Evolutionary conservation across 1,284 basidiomycete genomes (phyloP).

Genomic region (Anthracocystis panici-leucophaei): DNA sequence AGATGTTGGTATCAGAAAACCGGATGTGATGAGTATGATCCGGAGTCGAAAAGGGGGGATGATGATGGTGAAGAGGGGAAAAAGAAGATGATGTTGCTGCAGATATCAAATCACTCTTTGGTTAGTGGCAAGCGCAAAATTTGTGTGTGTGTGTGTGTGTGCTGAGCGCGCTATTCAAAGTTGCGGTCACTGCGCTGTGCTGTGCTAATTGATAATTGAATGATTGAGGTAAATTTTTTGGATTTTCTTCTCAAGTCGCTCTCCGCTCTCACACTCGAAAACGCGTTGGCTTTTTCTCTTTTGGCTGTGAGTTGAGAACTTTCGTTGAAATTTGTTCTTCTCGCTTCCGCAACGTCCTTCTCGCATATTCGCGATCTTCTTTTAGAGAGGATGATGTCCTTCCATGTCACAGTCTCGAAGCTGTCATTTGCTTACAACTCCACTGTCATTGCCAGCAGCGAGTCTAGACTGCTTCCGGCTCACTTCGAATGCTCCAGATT

Average conservation of each 20-base stretch:
- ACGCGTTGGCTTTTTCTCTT: no score
- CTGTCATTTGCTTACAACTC: not conserved
- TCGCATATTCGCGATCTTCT: slow-evolving; percentile 37
- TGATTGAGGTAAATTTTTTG: slow-evolving; percentile 13
- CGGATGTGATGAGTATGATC: slow-evolving; percentile 10
- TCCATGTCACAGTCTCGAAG: not conserved
- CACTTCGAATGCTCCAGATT: no score
- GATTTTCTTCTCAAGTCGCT: slow-evolving; percentile 40
- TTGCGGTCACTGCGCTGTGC: slow-evolving; percentile 1
- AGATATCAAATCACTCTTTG: not conserved
- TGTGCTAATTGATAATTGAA: not conserved
- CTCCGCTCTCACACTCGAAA: not conserved
- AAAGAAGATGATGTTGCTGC: slow-evolving; percentile 4
- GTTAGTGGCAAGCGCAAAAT: slow-evolving; percentile 3
- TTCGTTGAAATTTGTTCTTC: slow-evolving; percentile 37
- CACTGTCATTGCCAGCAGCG: no score
- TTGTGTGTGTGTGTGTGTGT: not conserved
- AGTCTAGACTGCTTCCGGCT: no score
- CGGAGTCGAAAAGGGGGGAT: not conserved
- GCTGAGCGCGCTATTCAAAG: slow-evolving; percentile 3
- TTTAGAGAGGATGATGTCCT: not conserved
- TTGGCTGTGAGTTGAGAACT: no score
- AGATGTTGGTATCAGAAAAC: not conserved
- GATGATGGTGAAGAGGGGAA: slow-evolving; percentile 2
- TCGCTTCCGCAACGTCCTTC: slow-evolving; percentile 45